Evolutionary conservation across 1,139 yeast genomes (phyloP).

Genomic region (Oligophagozyma castellii): DNA sequence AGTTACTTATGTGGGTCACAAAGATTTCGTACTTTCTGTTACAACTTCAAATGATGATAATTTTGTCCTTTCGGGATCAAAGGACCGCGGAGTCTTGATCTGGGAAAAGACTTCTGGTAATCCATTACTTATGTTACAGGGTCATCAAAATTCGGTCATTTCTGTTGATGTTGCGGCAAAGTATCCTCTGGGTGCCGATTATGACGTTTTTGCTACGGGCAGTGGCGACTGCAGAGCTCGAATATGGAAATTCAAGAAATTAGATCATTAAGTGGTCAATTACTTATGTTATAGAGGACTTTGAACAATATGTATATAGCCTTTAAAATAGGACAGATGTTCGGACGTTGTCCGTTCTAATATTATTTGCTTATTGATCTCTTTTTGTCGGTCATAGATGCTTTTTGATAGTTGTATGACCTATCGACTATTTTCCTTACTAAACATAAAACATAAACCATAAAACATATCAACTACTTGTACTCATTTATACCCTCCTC

Average conservation of each 20-base stretch:
- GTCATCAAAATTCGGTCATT: constrained; percentile 92
- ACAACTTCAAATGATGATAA: constrained; percentile 91
- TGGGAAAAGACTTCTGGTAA: constrained; percentile 94
- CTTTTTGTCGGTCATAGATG: no score
- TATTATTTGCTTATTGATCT: no score
- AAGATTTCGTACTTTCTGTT: constrained; percentile 87
- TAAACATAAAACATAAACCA: no score
- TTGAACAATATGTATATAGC: no score
- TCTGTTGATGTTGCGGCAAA: constrained; percentile 84
- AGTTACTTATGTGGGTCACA: constrained; percentile 90
- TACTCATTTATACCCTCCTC: constrained; percentile 27
- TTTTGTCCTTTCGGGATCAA: constrained; percentile 86
- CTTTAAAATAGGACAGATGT: no score
- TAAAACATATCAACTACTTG: not conserved
- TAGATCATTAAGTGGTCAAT: constrained; percentile 2
- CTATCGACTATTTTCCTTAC: no score
- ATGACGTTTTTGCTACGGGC: constrained; percentile 85
- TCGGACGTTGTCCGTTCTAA: no score
- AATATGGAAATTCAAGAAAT: constrained; percentile 57
- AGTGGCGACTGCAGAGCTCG: constrained; percentile 96
- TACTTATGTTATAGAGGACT: no score
- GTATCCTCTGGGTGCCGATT: constrained; percentile 40
- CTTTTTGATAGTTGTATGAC: no score
- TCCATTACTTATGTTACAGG: constrained; percentile 90
- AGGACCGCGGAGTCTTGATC: constrained; percentile 92